Evolutionary conservation across 192 early-diverging fungal genomes (phyloP), one percentile per base, ranked within the genome.

Genomic region (Backusella parvicylindrica): DNA sequence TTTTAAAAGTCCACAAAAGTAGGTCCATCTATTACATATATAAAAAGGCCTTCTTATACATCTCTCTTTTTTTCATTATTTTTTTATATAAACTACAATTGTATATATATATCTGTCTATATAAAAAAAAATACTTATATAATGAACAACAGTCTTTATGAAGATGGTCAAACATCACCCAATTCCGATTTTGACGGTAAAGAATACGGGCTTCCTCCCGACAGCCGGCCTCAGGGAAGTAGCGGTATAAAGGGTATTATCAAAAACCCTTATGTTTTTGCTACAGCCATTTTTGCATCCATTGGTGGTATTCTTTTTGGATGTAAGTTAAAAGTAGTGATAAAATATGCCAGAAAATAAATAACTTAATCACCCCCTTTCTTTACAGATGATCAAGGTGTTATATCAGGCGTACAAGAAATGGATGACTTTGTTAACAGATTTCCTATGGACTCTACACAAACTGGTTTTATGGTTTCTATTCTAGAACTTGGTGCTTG

Each of bases 401-500:
- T 81, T 26, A 81, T 81, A 21, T 81, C 80, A 33, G 80, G 80
- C 13, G 69, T 81, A 5, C 72, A 77, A n/a, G 80, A 77, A 21
- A 81, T 81, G 80, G 64, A 66, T 66, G 72, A 41, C 30, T 81
- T 81, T 60, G 49, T 50, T 43, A 26, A 6, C 4, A 37, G 30
- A n/a, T 81, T 81, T 53, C 68, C 68, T 18, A 63, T 81, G 68
- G 36, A 30, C 23, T 26, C 75, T 28, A 71, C 68, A 12, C 63
- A 73, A 36, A 81, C 72, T 23, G 80, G 76, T 36, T 75, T 81
- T 32, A 72, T 90, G 15, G 83, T 85, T 0, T 84, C 90, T 8
- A 83, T 89, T 38, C 82, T 92, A 1, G 85, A 85, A 0, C 81
- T 91, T 23, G 91, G 91, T 33, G 87, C 86, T 60, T 91, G 89